A percentile compares a stretch with the other conserved stretches of the same genome.
These are phyloP conservation scores for Pseudocercospora ulei DNA, from an alignment of 2,329 filamentous ascomycete species.

Conservation along the genomic window DNA sequence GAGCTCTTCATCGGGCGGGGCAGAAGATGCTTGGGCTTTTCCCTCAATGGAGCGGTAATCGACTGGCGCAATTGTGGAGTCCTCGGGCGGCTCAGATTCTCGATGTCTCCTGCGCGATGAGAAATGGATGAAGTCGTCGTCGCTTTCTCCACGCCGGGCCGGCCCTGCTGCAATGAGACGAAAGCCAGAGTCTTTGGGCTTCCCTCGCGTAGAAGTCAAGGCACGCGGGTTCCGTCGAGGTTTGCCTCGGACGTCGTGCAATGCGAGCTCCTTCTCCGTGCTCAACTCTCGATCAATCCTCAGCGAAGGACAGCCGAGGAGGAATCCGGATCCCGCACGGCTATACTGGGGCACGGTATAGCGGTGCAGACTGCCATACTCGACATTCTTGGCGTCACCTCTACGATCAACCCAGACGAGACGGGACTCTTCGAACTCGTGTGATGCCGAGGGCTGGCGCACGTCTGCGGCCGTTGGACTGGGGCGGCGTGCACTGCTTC, in stretches of 20 bases:
- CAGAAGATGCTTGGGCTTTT: conserved; percentile 22
- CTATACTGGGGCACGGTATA: conserved; percentile 63
- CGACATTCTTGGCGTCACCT: conserved; percentile 65
- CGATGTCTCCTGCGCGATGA: conserved; percentile 21
- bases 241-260: neutral
- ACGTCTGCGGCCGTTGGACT: neutral
- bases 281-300: conserved; percentile 58
- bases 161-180: conserved; percentile 6
- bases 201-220: conserved; percentile 17
- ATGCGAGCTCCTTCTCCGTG: conserved; percentile 37
- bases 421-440: conserved; percentile 26
- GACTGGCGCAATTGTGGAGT: conserved; percentile 9
- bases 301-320: conserved; percentile 57
- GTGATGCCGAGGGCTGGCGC: neutral
- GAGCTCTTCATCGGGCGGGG: conserved; percentile 34
- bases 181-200: conserved; percentile 7
- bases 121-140: conserved; percentile 21
- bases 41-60: conserved; percentile 38
- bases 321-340: conserved; percentile 56
- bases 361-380: conserved; percentile 63
- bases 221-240: conserved; percentile 9
- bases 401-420: conserved; percentile 59
- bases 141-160: neutral
- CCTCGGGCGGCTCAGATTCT: conserved; percentile 13
- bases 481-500: neutral